Evolutionary conservation across 1,139 yeast species (phyloP), one percentile per base, ranked within the genome.

Genomic region (Lodderomyces elongisporus): DNA sequence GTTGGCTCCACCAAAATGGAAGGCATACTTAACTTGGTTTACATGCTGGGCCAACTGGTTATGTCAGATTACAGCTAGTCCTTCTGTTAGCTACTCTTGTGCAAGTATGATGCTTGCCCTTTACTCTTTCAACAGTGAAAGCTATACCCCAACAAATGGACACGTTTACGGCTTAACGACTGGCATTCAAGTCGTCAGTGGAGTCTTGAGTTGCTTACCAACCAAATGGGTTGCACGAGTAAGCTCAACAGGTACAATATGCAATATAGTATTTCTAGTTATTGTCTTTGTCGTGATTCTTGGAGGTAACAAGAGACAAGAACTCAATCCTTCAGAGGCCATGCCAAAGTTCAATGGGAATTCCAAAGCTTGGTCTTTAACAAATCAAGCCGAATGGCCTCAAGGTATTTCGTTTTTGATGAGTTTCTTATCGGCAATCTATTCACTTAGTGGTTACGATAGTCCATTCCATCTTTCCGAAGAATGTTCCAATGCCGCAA

Each of bases 391-490:
- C 6, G 85, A 78, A 14, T 81, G 77, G 70, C 83, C 85, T 4
- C 62, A 65, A 35, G 88, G 88, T 32, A 63, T 79, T 31, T 70
- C 83, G 17, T 62, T 78, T 51, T 58, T 79, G 39, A 66, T 76
- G 70, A 64, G 77, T 14, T 79, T 79, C 52, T 58, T 78, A 48
- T 80, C 85, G 17, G 79, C 74, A 33, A 76, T 79, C 48, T 81
- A 88, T 88, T 76, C 83, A 23, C 79, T 80, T 82, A 72, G 82
- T 30, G 88, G 88, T 14, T 80, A 77, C 48, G 89, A 81, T 51
- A 74, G 84, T 14, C 84, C 88, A 0, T 80, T 79, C 63, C 88
- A 81, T 48, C 59, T 20, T 20, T 20, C 10, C 7, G 91, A 81
- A 54, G 87, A 80, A 49, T 77, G 84, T 48, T 61, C 79, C 28